Evolutionary conservation across 2,329 filamentous ascomycete species (phyloP).

Genomic region (Aspergillus costaricaensis): DNA sequence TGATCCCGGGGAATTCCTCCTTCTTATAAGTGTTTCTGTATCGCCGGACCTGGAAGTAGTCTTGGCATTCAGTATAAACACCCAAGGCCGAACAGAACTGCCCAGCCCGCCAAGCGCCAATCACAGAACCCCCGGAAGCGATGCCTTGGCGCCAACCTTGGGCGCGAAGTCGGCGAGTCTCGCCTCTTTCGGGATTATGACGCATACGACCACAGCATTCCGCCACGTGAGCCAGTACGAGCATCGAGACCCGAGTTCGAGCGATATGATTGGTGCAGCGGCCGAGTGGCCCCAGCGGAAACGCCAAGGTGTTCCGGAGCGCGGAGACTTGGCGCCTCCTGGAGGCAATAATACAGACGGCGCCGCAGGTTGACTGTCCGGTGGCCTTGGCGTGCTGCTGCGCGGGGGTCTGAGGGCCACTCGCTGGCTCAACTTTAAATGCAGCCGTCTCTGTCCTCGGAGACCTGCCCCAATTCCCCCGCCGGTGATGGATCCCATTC

Average conservation of each 20-base stretch:
- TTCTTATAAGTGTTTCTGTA: background rate
- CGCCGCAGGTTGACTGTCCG: conserved; percentile 9
- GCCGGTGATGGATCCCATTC: conserved; percentile 8
- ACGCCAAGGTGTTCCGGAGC: conserved; percentile 21
- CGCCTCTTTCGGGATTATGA: conserved; percentile 13
- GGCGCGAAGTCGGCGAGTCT: background rate
- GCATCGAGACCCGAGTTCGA: background rate
- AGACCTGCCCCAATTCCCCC: conserved; percentile 1
- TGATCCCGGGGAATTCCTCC: background rate
- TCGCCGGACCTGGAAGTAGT: conserved; percentile 1
- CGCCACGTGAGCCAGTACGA: conserved; percentile 18
- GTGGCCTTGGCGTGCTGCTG: conserved; percentile 18
- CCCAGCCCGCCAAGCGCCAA: conserved; percentile 17
- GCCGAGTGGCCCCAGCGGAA: conserved; percentile 16
- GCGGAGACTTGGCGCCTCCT: conserved; percentile 23
- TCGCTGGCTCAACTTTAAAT: conserved; percentile 15
- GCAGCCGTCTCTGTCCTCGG: conserved; percentile 1
- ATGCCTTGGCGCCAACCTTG: conserved; percentile 14
- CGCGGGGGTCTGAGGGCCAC: conserved; percentile 14
- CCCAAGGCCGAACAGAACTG: background rate
- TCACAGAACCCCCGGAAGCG: conserved; percentile 5
- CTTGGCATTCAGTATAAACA: conserved; percentile 2
- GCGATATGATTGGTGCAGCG: conserved; percentile 12
- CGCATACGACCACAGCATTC: conserved; percentile 17
- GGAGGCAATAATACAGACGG: conserved; percentile 9